Conservation (phyloP, 1,284 basidiomycete genomes). For the Phellopilus nigrolimitatus region DNA sequence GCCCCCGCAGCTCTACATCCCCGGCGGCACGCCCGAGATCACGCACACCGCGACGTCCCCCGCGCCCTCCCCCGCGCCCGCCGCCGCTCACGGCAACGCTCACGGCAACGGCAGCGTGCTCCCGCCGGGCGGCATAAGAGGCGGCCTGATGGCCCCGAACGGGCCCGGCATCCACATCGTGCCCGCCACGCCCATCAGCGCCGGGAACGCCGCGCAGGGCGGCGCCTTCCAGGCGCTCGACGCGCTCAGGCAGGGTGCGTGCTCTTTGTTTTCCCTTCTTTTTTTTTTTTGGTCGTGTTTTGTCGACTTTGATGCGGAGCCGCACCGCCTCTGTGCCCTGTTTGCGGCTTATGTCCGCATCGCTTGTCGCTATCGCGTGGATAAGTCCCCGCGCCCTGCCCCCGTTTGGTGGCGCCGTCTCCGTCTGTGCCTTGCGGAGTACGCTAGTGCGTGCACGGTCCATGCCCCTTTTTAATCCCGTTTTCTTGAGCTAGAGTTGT, state of each 20-base stretch:
- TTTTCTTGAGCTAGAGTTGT: no score
- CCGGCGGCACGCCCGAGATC: slow-evolving; percentile 34
- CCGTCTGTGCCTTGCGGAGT: no score
- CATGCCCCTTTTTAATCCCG: no score
- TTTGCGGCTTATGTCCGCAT: no score
- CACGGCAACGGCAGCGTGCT: slow-evolving; percentile 32
- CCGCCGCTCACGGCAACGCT: slow-evolving; percentile 44
- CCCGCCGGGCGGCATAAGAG: slow-evolving; percentile 23
- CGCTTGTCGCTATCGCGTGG: no score
- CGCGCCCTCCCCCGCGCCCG: slow-evolving; percentile 6
- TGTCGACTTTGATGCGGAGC: not conserved
- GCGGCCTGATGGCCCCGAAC: slow-evolving; percentile 34
- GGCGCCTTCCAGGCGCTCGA: slow-evolving; percentile 47
- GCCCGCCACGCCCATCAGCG: slow-evolving; percentile 73
- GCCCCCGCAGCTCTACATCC: slow-evolving; percentile 66
- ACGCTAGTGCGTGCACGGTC: no score
- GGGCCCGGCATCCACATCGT: slow-evolving; percentile 70
- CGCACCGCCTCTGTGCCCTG: not conserved
- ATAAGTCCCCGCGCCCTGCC: no score
- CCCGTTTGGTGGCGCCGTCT: no score
- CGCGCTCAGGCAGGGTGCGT: slow-evolving; percentile 49
- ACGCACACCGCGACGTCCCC: slow-evolving; percentile 14
- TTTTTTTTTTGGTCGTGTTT: slow-evolving; percentile 32
- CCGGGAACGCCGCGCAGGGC: slow-evolving; percentile 38
- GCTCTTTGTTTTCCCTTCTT: slow-evolving; percentile 28